Conservation (phyloP, 2,329 filamentous ascomycete genomes). For the Epichloe uncinata region DNA sequence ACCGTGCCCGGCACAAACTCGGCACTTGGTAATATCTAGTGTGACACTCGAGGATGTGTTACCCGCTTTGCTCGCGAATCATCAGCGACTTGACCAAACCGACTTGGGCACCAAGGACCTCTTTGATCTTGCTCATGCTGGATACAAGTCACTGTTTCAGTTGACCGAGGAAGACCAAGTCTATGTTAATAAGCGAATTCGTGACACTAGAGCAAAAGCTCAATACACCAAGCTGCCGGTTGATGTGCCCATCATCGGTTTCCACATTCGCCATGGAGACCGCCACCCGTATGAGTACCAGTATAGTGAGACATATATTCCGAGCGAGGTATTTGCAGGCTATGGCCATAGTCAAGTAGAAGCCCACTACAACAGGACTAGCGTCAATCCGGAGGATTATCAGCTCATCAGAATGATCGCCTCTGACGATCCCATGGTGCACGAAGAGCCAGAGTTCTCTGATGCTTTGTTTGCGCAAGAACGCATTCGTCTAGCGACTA, state of each 20-base stretch:
- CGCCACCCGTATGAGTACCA: constrained; percentile 64
- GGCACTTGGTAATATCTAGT: constrained; percentile 60
- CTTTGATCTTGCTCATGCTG: constrained; percentile 53
- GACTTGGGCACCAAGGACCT: constrained; percentile 33
- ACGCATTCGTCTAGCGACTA: constrained; percentile 61
- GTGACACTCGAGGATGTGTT: constrained; percentile 54
- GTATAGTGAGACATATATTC: constrained; percentile 66
- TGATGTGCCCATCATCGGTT: constrained; percentile 37
- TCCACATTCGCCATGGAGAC: constrained; percentile 74
- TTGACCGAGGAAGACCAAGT: constrained; percentile 50
- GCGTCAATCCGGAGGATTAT: constrained; percentile 21
- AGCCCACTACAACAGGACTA: constrained; percentile 30
- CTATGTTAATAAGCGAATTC: constrained; percentile 49
- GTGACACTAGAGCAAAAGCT: constrained; percentile 38
- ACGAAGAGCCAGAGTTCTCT: constrained; percentile 49
- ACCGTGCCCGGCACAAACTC: constrained; percentile 64
- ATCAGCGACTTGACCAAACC: constrained; percentile 14
- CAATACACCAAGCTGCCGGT: constrained; percentile 27
- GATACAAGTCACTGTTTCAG: constrained; percentile 63
- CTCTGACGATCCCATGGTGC: constrained; percentile 70
- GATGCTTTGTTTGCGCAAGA: constrained; percentile 53
- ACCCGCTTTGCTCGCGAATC: constrained; percentile 33
- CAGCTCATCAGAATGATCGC: constrained; percentile 49
- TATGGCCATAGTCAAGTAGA: constrained; percentile 44
- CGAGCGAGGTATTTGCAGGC: constrained; percentile 52